Base-by-base conservation (phyloP, 768 basidiomycete species). In the Mycena kentingensis region DNA sequence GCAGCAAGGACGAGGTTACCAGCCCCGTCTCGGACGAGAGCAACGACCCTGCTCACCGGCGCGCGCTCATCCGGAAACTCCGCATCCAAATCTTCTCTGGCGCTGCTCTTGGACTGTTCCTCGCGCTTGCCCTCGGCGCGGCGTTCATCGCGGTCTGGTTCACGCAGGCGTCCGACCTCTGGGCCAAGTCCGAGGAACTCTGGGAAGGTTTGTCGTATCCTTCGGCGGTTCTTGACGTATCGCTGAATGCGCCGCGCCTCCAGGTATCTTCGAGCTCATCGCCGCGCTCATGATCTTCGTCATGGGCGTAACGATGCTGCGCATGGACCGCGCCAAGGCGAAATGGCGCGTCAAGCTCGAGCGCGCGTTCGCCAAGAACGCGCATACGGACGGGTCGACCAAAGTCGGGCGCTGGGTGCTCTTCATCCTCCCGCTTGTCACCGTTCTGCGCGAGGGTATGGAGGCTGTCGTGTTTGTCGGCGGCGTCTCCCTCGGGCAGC, bases 101-200 rank as follows among this genome's bases (percentile, higher is more conserved):
- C 13, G 81, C 89, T 2, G 70, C 72, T 5, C 57, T 81, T 22
- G 96, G 96, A 7, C 75, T 98, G n/a, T 66, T 88, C 53, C 72
- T 93, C 38, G 87, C 96, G 5, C 67, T 91, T 21, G 79, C 86
- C 29, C 86, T 98, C 53, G 96, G 95, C 28, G 93, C 90, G 12
- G 85, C 92, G 74, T 98, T 96, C 70, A 88, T 98, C 56, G 93
- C 89, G 6, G 81, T 97, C 35, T 98, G 93, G 88, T 98, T 96
- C 73, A 98, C 93, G 26, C 83, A 90, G 63, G 87, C 95, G 0
- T 77, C 79, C 19, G 75, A 97, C 67, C 78, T 98, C 16, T 98
- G 92, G 89, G 67, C 78, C 34, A 84, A 83, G 63, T 82, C 92
- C 5, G 96, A 98, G 71, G 79, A 84, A 49, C 71, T 95, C 51